These are phyloP conservation scores for Nitzschia palea DNA, from an alignment of 108 stramenopile species.

Conservation along the genomic window DNA sequence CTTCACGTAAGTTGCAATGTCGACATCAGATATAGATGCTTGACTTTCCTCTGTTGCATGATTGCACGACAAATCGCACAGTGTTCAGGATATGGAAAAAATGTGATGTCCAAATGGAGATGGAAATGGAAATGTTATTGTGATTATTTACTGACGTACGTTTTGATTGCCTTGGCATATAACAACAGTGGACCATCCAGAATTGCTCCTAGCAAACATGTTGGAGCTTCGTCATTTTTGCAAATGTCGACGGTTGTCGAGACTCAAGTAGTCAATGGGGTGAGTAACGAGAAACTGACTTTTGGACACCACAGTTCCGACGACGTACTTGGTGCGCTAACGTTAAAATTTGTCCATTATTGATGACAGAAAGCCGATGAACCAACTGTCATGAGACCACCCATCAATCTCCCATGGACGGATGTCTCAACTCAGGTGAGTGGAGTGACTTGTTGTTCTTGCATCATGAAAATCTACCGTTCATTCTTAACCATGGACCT, in stretches of 20 bases:
- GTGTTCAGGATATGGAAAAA: not conserved
- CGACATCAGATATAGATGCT: too few species aligned
- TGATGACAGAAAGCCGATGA: not conserved
- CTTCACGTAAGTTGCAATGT: conserved; percentile 41
- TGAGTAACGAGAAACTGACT: too few species aligned
- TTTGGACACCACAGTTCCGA: too few species aligned
- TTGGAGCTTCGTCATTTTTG: not conserved
- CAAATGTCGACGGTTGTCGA: conserved; percentile 5
- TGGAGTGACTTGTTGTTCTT: not conserved
- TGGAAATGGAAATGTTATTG: too few species aligned
- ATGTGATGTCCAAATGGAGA: not conserved
- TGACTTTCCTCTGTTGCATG: not conserved
- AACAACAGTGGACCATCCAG: not conserved
- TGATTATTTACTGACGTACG: too few species aligned
- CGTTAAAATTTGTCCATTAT: not conserved
- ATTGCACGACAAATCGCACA: not conserved
- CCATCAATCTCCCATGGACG: conserved; percentile 76
- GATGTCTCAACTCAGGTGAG: conserved; percentile 60
- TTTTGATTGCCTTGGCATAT: not conserved
- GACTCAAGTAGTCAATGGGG: not conserved
- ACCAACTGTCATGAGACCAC: conserved; percentile 67
- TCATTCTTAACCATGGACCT: not conserved
- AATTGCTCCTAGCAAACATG: not conserved
- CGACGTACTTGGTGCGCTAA: not conserved
- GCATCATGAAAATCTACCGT: not conserved